These are phyloP conservation scores for Colletotrichum sublineola DNA, from an alignment of 2,329 filamentous ascomycete species.

Conservation along the genomic window DNA sequence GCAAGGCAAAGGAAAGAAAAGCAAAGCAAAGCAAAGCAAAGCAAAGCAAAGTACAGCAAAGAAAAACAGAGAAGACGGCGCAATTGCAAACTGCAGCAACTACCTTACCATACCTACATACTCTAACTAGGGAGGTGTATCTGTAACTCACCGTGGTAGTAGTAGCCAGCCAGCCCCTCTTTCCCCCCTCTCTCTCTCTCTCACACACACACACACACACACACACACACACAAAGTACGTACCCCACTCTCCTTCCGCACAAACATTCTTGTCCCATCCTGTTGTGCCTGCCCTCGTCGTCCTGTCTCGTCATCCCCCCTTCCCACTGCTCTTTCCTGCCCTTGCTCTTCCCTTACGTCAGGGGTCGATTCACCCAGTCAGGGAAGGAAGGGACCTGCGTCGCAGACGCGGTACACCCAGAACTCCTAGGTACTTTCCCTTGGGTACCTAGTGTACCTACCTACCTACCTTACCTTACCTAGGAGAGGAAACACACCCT, in stretches of 20 bases:
- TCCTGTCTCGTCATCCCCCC: background rate
- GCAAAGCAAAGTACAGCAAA: background rate
- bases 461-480: background rate
- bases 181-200: no score
- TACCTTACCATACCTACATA: background rate
- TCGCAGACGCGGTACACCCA: slow-evolving; percentile 20
- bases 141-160: background rate
- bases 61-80: background rate
- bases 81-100: background rate
- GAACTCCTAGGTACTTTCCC: background rate
- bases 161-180: background rate
- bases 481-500: slow-evolving; percentile 25
- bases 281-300: background rate
- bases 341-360: slow-evolving; percentile 35
- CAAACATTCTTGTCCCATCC: background rate
- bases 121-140: background rate
- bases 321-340: background rate
- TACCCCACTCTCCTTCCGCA: background rate
- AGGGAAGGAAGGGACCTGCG: slow-evolving; percentile 40
- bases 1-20: no score
- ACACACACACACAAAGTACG: background rate
- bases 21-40: background rate
- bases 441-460: no score
- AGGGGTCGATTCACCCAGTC: slow-evolving; percentile 31
- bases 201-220: no score